Base-by-base conservation (phyloP, 2,329 filamentous ascomycete species). In the Pestalotiopsis sp. region DNA sequence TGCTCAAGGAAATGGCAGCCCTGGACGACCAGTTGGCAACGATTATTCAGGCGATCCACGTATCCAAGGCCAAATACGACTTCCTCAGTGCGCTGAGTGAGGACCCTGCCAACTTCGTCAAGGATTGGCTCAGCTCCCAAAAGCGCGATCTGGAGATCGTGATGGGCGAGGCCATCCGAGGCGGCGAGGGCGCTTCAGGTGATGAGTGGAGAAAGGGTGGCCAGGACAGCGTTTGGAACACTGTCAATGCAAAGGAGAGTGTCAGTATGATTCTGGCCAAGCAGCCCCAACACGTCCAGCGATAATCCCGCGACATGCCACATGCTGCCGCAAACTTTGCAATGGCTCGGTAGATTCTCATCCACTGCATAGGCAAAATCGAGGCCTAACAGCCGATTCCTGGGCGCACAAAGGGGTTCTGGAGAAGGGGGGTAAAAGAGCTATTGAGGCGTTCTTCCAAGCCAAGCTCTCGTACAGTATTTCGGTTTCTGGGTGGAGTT, bases 61-160 rank as follows among this genome's bases (percentile, higher is more conserved):
- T 94, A 73, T 93, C 93, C 31, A 97, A 97, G 78, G 93, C 94
- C 27, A 97, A 97, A 78, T 93, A 97, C 78, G 89, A 91, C 17
- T 99, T 99, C 83, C 92, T 96, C 80, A 90, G 88, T 6, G 89
- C 90, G 4, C 85, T 98, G 71, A 89, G 90, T 69, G 89, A 92
- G 71, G 94, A 98, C 74, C 96, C 96, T 0, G 91, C 93, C 17
- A 89, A 87, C 13, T 98, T 98, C 75, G 86, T 98, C 70, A 90
- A 89, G 72, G 90, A 93, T 76, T 99, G 96, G 96, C 86, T 97
- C 66, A 94, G 91, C 75, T 95, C 92, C 17, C 96, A 99, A 83
- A 94, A 94, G 82, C 87, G 95, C 63, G 95, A 98, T 78, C 84
- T 98, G 45, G 94, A 97, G 76, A 90, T 96, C 6, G 91, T 98